Base-by-base conservation (phyloP, 495 filamentous ascomycete genomes). In the Penicillium atrosanguineum region DNA sequence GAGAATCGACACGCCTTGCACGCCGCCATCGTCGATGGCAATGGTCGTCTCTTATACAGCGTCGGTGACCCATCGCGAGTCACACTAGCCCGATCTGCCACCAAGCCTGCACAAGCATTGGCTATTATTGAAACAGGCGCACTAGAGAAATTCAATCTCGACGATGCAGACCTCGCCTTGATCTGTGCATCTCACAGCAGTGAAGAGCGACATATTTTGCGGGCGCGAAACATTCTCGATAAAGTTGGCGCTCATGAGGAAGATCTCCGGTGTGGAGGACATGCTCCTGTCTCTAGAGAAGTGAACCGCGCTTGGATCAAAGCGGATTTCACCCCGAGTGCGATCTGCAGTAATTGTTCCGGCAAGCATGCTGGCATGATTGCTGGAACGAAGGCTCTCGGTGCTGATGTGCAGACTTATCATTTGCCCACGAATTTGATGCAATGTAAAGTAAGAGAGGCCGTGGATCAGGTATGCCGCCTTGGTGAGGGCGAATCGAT, bases 141-240 rank as follows among this genome's bases (percentile, higher is more conserved):
- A 7, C 46, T 64, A 25, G 59, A 73, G 3, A 49, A 61, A 23
- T 72, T 66, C 50, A 49, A 49, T 11, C 61, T 76, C 25, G 67
- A 75, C 40, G 62, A 69, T 5, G 68, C 53, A 4, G 73, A 77
- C 14, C 47, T 77, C 2, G 74, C 72, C 0, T 55, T 76, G 9
- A 74, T 77, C 63, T 76, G 73, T 40, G 69, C 72, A 7, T 76
- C 74, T n/a, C 69, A 77, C 55, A 77, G 52, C 50, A 74, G 73
- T 48, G 71, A 78, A 57, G 66, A 72, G 1, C 48, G 55, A 23
- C 74, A 75, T 25, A 53, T 75, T 26, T 16, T 50, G 9, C 67
- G 67, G 2, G 68, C 68, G 2, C 64, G 50, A 4, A 21, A 8
- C 4, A 77, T 78, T 61, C 49, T 78, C 11, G 37, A n/a, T 0